Evolutionary conservation across 176 grass and related monocot genomes (phyloP).

Genomic region (Tillandsia fasciculata): DNA sequence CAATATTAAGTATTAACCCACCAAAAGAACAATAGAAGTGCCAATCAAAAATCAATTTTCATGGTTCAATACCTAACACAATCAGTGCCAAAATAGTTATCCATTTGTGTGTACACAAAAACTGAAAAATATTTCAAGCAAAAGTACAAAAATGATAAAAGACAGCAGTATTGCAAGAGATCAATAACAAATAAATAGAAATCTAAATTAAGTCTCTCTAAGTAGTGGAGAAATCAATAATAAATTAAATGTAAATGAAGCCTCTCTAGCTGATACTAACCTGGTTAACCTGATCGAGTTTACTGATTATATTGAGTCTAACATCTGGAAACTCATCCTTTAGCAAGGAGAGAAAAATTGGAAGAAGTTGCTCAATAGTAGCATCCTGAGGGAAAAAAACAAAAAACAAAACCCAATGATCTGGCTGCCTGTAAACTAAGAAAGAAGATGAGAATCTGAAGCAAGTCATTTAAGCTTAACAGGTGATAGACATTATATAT

Average conservation of each 20-base stretch:
- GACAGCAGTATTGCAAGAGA: no score
- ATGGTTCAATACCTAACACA: no score
- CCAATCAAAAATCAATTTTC: no score
- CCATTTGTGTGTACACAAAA: no score
- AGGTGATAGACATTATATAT: not conserved
- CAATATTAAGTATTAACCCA: not conserved
- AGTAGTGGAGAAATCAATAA: not conserved
- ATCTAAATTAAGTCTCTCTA: no score
- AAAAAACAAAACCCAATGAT: not conserved
- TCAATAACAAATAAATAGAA: no score
- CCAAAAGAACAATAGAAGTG: no score
- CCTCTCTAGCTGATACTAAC: conserved; percentile 13
- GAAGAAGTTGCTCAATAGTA: conserved; percentile 84
- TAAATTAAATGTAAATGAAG: not conserved
- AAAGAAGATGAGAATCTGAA: no score
- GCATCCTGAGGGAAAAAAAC: conserved; percentile 44
- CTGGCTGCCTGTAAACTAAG: no score
- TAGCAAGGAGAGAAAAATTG: conserved; percentile 94
- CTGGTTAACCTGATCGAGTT: conserved; percentile 98
- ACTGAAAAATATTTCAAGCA: no score
- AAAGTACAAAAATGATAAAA: no score
- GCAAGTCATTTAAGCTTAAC: not conserved
- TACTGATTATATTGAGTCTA: conserved; percentile 94
- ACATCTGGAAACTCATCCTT: conserved; percentile 99
- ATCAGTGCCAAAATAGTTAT: no score